Evolutionary conservation across 176 grass and related monocot genomes (phyloP).

Genomic region (Avena eriantha): DNA sequence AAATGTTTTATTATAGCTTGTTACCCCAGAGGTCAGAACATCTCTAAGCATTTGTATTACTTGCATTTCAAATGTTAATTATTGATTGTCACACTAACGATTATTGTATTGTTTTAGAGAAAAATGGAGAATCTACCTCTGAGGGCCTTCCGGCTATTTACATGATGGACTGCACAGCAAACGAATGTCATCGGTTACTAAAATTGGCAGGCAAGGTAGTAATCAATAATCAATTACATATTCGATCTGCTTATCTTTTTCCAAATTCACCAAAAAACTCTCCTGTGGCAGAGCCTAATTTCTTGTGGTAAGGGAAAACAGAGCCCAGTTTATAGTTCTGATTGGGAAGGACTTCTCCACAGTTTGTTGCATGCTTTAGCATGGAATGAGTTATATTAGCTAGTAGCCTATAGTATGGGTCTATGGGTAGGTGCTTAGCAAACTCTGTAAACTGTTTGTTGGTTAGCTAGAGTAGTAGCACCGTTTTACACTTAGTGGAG

Average conservation of each 20-base stretch:
- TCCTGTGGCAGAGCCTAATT: neutral
- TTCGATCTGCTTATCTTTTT: slow-evolving; percentile 26
- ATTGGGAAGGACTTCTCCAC: slow-evolving; percentile 18
- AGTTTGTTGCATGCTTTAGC: slow-evolving; percentile 30
- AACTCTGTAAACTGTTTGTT: slow-evolving; percentile 35
- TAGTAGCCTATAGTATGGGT: slow-evolving; percentile 26
- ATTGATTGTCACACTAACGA: slow-evolving; percentile 14
- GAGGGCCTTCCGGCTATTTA: slow-evolving; percentile 73
- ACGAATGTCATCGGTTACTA: slow-evolving; percentile 77
- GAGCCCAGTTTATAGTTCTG: neutral
- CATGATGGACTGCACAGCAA: slow-evolving; percentile 83
- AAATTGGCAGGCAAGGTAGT: slow-evolving; percentile 79
- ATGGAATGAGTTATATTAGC: slow-evolving; percentile 6
- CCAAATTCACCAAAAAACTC: neutral
- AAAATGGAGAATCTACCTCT: slow-evolving; percentile 45
- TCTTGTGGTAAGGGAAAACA: slow-evolving; percentile 13
- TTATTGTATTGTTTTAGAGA: slow-evolving; percentile 57
- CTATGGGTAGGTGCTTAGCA: neutral
- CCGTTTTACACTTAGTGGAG: neutral
- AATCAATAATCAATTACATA: slow-evolving; percentile 40
- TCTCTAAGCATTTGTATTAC: slow-evolving; percentile 13
- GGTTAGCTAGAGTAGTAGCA: slow-evolving; percentile 33
- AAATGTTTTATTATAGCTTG: slow-evolving; percentile 12
- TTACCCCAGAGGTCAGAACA: slow-evolving; percentile 23
- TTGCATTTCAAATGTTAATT: slow-evolving; percentile 33